These are phyloP conservation scores for Taxillus chinensis DNA, from an alignment of 164 flowering plant genomes.

Conservation along the genomic window DNA sequence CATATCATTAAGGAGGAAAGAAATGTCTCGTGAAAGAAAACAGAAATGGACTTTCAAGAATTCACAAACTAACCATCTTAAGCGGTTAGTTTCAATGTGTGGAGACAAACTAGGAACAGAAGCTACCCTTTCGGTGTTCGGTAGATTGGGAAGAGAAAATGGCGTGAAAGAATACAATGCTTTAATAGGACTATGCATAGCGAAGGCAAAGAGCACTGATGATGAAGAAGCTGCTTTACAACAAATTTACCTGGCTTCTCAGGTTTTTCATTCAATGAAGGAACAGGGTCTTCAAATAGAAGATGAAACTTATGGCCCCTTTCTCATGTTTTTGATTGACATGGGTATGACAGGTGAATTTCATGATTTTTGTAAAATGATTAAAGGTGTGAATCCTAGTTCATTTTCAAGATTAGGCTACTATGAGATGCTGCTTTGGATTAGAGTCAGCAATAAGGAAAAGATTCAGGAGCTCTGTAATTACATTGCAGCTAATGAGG, in stretches of 20 bases:
- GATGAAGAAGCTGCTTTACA: slow-evolving; percentile 39
- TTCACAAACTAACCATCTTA: slow-evolving; percentile 28
- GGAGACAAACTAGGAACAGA: slow-evolving; percentile 48
- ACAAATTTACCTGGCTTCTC: slow-evolving; percentile 39
- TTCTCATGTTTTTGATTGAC: slow-evolving; percentile 58
- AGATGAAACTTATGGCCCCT: slow-evolving; percentile 61
- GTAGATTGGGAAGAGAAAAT: slow-evolving; percentile 52
- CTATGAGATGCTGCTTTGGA: slow-evolving; percentile 79
- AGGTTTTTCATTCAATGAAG: slow-evolving; percentile 37
- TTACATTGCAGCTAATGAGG: slow-evolving; percentile 18
- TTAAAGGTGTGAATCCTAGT: slow-evolving; percentile 34
- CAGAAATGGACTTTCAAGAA: slow-evolving; percentile 45
- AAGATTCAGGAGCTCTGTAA: slow-evolving; percentile 57
- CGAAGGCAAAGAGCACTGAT: slow-evolving; percentile 37
- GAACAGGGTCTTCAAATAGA: slow-evolving; percentile 58
- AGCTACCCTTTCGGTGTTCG: slow-evolving; percentile 38
- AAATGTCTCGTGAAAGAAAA: slow-evolving; percentile 49
- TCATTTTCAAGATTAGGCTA: slow-evolving; percentile 53
- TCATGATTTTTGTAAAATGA: slow-evolving; percentile 27
- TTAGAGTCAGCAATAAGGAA: slow-evolving; percentile 33
- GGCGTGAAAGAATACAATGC: slow-evolving; percentile 63
- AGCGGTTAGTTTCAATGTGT: slow-evolving; percentile 33
- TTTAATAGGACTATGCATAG: slow-evolving; percentile 39
- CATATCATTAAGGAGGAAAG: slow-evolving; percentile 37
- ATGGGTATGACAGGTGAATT: slow-evolving; percentile 61